Percentiles rank a stretch among this genome's conserved stretches.
Evolutionary conservation across 2,329 filamentous ascomycete genomes (phyloP).

Genomic region (Rhinocladiella mackenziei): DNA sequence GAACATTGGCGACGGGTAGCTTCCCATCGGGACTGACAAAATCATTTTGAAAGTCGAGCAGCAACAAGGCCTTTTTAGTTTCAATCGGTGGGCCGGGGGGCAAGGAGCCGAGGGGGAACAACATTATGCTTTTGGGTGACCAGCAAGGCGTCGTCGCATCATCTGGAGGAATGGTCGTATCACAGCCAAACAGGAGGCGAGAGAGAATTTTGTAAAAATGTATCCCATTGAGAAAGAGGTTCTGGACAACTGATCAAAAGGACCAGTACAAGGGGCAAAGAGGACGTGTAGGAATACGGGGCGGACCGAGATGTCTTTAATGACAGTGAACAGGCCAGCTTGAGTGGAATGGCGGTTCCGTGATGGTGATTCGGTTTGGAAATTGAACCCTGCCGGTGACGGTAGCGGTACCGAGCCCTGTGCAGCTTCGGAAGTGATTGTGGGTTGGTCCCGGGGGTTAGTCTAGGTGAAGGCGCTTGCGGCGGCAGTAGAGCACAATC

Average conservation of each 20-base stretch:
- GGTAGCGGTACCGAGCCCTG: too few species aligned
- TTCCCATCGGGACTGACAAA: slow-evolving; percentile 68
- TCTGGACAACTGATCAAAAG: neutral
- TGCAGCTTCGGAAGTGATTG: too few species aligned
- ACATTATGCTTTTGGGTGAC: too few species aligned
- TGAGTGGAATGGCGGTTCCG: neutral
- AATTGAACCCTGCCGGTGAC: too few species aligned
- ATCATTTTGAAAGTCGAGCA: slow-evolving; percentile 88
- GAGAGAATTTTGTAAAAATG: neutral
- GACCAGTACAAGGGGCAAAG: too few species aligned
- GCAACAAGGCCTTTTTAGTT: slow-evolving; percentile 66
- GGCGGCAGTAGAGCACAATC: too few species aligned
- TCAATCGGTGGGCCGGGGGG: slow-evolving; percentile 47
- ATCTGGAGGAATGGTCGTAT: slow-evolving; percentile 4
- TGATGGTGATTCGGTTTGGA: too few species aligned
- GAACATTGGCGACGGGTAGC: slow-evolving; percentile 60
- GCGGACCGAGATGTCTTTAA: slow-evolving; percentile 70
- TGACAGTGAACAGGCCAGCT: slow-evolving; percentile 38
- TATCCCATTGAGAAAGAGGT: slow-evolving; percentile 1
- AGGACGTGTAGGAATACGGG: slow-evolving; percentile 2
- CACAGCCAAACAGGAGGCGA: neutral
- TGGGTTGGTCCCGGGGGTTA: too few species aligned
- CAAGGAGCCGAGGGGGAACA: slow-evolving; percentile 26
- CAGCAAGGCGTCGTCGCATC: slow-evolving; percentile 11
- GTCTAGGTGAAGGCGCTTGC: neutral